Evolutionary conservation across 768 basidiomycete genomes (phyloP), one percentile per base, ranked within the genome.

Genomic region (Daedalea quercina): DNA sequence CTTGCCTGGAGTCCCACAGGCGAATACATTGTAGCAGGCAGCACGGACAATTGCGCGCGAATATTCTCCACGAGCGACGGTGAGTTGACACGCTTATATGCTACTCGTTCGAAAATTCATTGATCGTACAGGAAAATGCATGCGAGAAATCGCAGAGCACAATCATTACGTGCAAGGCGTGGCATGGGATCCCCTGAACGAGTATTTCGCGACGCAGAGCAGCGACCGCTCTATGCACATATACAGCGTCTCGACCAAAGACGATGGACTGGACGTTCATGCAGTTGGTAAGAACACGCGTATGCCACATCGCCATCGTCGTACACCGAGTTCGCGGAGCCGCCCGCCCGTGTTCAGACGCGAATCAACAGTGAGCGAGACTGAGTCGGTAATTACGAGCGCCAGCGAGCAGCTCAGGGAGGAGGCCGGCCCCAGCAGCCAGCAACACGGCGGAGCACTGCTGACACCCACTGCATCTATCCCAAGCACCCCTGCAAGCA

Each of bases 141-240:
- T 96, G 12, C 81, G 84, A 60, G 90, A 94, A 67, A 87, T 94
- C 55, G 87, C 90, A 1, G 95, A 98, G 63, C 96, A 99, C 68
- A 82, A 79, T 31, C 95, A 98, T 68, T 97, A 90, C 65, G 96
- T 99, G 0, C 96, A 99, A 73, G 96, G 96, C 9, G 96, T 98
- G 25, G 91, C 95, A 0, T 99, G 96, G 96, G 96, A 99, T 59
- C 96, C 96, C 1, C 70, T 96, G 61, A 94, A 95, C 67, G 92
- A 96, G 67, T 98, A 89, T 65, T 90, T 99, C 55, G 94, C 96
- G 3, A 98, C 96, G 0, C 96, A 99, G 65, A 93, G 90, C 67
- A 91, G 87, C 63, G 96, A 99, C 69, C 80, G 95, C 44, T 88
- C 93, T 20, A 95, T 98, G 82, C 93, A 97, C 66, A 84, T 99